A percentile compares a stretch with the other conserved stretches of the same genome.
These are phyloP conservation scores for Sugiyamaella lignohabitans DNA, from an alignment of 805 yeast species.

Conservation along the genomic window DNA sequence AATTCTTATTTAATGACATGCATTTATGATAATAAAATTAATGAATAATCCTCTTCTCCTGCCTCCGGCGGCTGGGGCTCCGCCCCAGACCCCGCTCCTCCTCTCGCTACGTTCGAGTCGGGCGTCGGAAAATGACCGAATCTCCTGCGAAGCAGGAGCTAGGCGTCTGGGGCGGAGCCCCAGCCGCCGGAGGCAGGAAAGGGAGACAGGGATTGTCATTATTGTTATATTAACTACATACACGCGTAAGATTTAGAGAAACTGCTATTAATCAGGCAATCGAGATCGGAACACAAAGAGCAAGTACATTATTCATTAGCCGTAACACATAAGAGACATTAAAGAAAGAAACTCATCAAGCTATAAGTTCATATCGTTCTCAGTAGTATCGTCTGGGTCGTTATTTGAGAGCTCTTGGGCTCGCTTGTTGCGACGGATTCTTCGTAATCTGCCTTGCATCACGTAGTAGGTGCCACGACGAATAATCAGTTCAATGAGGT, in stretches of 20 bases:
- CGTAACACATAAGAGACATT: too few species aligned
- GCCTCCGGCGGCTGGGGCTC: slow-evolving; percentile 1
- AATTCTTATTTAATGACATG: too few species aligned
- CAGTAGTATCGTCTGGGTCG: too few species aligned
- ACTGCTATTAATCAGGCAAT: background rate
- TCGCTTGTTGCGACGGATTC: slow-evolving; percentile 44
- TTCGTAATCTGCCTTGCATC: slow-evolving; percentile 72
- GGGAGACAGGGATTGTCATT: background rate
- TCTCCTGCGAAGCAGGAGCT: background rate
- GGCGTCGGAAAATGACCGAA: too few species aligned
- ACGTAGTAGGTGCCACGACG: slow-evolving; percentile 74
- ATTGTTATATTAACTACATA: background rate
- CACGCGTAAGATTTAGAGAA: background rate
- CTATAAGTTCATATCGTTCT: too few species aligned
- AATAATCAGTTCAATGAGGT: slow-evolving; percentile 61
- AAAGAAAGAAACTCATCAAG: too few species aligned
- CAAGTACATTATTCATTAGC: background rate
- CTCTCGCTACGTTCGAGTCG: too few species aligned
- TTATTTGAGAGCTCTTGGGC: background rate
- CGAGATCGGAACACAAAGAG: background rate
- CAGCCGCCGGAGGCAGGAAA: background rate
- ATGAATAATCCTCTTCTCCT: background rate
- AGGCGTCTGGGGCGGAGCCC: background rate
- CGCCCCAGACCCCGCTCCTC: background rate
- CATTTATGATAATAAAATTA: too few species aligned